Conservation (phyloP, 805 yeast species). For the Metschnikowia bowlesiae region DNA sequence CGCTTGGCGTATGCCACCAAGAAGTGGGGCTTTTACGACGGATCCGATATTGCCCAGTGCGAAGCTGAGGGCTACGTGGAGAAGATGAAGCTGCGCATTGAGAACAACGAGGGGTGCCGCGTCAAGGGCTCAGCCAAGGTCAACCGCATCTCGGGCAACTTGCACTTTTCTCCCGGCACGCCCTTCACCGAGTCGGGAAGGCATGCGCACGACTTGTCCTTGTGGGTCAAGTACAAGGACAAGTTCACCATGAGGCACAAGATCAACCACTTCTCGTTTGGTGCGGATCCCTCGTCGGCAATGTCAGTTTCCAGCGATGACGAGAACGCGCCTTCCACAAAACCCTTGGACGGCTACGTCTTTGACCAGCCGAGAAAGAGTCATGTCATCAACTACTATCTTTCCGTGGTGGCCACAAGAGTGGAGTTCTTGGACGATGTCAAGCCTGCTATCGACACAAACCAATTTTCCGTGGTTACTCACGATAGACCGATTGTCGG, state of each 20-base stretch:
- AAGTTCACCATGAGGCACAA: constrained; percentile 72
- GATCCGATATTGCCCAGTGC: constrained; percentile 83
- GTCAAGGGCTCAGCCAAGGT: constrained; percentile 73
- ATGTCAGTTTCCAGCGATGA: constrained; percentile 20
- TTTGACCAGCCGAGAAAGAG: constrained; percentile 45
- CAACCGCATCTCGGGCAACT: constrained; percentile 82
- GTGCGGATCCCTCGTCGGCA: constrained; percentile 46
- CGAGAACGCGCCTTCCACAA: constrained; percentile 40
- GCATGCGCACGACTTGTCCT: constrained; percentile 83
- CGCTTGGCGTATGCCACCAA: constrained; percentile 69
- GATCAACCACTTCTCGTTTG: constrained; percentile 81
- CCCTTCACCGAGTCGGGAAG: constrained; percentile 53
- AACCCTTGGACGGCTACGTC: constrained; percentile 61
- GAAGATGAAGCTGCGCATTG: constrained; percentile 51
- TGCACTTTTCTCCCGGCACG: constrained; percentile 96
- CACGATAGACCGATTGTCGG: constrained; percentile 85
- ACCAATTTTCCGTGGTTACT: constrained; percentile 83
- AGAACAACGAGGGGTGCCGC: constrained; percentile 75
- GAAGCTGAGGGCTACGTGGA: constrained; percentile 80
- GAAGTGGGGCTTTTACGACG: constrained; percentile 90
- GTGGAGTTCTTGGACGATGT: constrained; percentile 60
- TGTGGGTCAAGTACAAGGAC: constrained; percentile 52
- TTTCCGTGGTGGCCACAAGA: constrained; percentile 88
- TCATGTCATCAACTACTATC: constrained; percentile 69
- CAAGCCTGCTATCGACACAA: constrained; percentile 57